Percentiles rank a stretch among this genome's conserved stretches.
Evolutionary conservation across 352 stramenopile genomes (phyloP).

Genomic region (Aphanomyces invadans): DNA sequence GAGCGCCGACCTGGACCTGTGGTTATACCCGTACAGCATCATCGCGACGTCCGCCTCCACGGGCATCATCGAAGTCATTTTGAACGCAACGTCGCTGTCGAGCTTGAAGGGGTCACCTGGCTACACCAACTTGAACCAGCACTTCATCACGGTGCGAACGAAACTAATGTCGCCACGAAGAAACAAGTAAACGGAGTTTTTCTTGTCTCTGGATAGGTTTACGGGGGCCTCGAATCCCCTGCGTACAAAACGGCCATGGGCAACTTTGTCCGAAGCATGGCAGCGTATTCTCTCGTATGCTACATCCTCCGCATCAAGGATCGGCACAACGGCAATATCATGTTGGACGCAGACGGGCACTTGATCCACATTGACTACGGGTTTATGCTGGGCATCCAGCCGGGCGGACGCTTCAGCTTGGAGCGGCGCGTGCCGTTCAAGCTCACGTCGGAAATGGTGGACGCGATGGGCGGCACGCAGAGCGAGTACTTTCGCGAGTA

Average conservation of each 20-base stretch:
- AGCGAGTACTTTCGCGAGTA: conserved; percentile 93
- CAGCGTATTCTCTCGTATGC: conserved; percentile 96
- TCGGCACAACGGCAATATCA: conserved; percentile 99
- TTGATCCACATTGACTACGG: conserved; percentile 99
- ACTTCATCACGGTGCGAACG: conserved; percentile 53
- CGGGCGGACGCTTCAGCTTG: conserved; percentile 90
- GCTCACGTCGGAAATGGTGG: conserved; percentile 96
- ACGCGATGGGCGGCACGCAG: conserved; percentile 91
- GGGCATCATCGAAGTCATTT: conserved; percentile 96
- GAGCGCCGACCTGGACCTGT: conserved; percentile 90
- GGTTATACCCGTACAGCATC: conserved; percentile 93
- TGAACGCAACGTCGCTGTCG: conserved; percentile 96
- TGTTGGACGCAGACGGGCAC: conserved; percentile 96
- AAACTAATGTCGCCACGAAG: too few species aligned
- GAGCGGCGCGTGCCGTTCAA: conserved; percentile 97
- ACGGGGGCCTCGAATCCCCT: conserved; percentile 71
- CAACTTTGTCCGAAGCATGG: conserved; percentile 96
- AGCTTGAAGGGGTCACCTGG: conserved; percentile 87
- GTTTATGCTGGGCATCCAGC: conserved; percentile 97
- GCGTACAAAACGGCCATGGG: conserved; percentile 91
- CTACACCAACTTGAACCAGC: conserved; percentile 80
- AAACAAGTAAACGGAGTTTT: too few species aligned
- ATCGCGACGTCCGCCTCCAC: conserved; percentile 91
- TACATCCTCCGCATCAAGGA: conserved; percentile 99
- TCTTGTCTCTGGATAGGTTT: conserved; percentile 88